phyloP scores from a whole-genome alignment of 495 filamentous ascomycete genomes.

The Geopyxis carbonaria region DNA sequence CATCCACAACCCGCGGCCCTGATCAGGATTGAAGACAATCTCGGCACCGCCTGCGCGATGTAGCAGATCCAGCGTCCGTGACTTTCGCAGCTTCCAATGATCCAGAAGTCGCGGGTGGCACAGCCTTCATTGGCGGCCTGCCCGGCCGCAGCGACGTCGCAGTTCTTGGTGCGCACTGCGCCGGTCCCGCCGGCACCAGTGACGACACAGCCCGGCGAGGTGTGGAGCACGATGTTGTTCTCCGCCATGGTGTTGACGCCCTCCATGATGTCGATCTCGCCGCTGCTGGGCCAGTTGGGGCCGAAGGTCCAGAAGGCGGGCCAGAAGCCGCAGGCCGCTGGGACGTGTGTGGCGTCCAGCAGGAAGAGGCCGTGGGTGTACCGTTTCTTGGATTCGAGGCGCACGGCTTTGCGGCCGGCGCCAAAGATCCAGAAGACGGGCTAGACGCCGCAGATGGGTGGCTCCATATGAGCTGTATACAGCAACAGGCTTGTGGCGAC shows the following conservation, averaged over 20 bases:
- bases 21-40: too few relatives aligned
- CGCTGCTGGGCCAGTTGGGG: slow-evolving; percentile 54
- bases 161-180: slow-evolving; percentile 36
- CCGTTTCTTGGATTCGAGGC: slow-evolving; percentile 49
- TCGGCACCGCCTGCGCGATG: too few relatives aligned
- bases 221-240: slow-evolving; percentile 64
- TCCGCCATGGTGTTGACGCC: slow-evolving; percentile 51
- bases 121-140: slow-evolving; percentile 35
- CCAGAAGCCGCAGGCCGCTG: slow-evolving; percentile 55
- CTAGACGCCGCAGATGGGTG: too few relatives aligned
- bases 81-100: too few relatives aligned
- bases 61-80: too few relatives aligned
- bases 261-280: slow-evolving; percentile 89
- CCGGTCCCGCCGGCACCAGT: slow-evolving; percentile 29
- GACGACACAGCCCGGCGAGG: slow-evolving; percentile 40
- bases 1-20: too few relatives aligned
- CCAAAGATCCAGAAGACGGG: too few relatives aligned
- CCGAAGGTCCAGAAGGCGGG: slow-evolving; percentile 60
- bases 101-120: slow-evolving; percentile 23
- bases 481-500: too few relatives aligned
- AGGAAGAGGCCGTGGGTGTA: slow-evolving; percentile 56
- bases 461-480: too few relatives aligned
- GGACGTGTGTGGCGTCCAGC: slow-evolving; percentile 62
- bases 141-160: slow-evolving; percentile 31
- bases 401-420: slow-evolving; percentile 48